Percentiles rank a stretch among this genome's conserved stretches.
These are phyloP conservation scores for Thermomyces lanuginosus DNA, from an alignment of 2,329 filamentous ascomycete species.

Conservation along the genomic window DNA sequence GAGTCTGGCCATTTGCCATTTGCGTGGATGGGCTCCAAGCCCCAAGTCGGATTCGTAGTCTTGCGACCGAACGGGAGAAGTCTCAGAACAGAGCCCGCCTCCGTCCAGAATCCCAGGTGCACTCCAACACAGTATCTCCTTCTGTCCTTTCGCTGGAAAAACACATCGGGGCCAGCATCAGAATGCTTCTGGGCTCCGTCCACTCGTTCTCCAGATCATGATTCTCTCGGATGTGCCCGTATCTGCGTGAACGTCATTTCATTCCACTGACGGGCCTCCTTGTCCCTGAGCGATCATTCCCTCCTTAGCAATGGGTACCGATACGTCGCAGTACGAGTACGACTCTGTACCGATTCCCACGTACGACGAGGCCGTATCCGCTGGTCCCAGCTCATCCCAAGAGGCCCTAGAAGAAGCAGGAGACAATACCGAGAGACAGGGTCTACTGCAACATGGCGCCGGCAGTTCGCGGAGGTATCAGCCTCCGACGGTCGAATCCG, in stretches of 20 bases:
- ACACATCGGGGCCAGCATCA: too few relatives aligned
- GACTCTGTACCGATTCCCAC: constrained; percentile 62
- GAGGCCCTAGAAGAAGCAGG: constrained; percentile 44
- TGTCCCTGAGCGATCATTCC: constrained; percentile 13
- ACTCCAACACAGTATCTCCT: constrained; percentile 7
- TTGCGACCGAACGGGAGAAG: too few relatives aligned
- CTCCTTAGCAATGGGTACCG: constrained; percentile 29
- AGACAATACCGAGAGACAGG: constrained; percentile 60
- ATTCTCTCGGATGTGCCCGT: constrained; percentile 17
- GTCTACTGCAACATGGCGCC: constrained; percentile 46
- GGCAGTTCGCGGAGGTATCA: constrained; percentile 43
- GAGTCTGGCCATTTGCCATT: too few relatives aligned
- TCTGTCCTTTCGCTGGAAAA: too few relatives aligned
- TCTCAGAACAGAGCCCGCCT: too few relatives aligned
- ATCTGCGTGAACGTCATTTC: constrained; percentile 13
- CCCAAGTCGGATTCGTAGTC: too few relatives aligned
- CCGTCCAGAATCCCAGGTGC: too few relatives aligned
- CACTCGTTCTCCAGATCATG: constrained; percentile 23
- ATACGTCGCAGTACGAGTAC: constrained; percentile 43
- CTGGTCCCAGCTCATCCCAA: constrained; percentile 35
- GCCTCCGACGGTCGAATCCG: constrained; percentile 68
- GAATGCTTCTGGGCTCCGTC: constrained; percentile 18
- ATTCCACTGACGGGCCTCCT: constrained; percentile 17
- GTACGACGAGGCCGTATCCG: constrained; percentile 64
- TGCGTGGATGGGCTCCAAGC: too few relatives aligned